Evolutionary conservation across 192 early-diverging fungal genomes (phyloP), one percentile per base, ranked within the genome.

Genomic region (Haplosporangium gracile): DNA sequence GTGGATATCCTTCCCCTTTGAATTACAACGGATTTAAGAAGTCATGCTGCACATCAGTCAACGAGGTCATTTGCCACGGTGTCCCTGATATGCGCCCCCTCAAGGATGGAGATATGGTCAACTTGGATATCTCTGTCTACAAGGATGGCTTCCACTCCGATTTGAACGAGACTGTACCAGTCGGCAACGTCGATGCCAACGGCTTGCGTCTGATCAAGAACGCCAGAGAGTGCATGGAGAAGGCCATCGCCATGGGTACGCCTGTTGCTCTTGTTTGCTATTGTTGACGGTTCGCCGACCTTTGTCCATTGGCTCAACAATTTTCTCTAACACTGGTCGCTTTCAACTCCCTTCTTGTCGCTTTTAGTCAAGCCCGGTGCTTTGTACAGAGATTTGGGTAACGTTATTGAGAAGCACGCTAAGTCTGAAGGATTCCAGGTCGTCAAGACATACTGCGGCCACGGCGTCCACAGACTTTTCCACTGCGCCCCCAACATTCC

Each of bases 21-120:
- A 99, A 99, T 91, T 99, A 99, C 91, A 95, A 96, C 88, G 86
- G 93, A 47, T 99, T 98, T 89, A 98, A 98, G 22, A 99, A 99
- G 89, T 98, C 97, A 51, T 93, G 94, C 86, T 99, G 99, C 91
- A 98, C 95, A 76, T 93, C 90, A 75, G 87, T 90, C 40, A 80
- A 89, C 36, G 73, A 88, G 65, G 97, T 98, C 29, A 97, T 99
- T 78, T 99, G 99, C 88, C 99, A 99, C 81, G 98, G 97, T 69
- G 97, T 99, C 73, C 99, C 99, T 22, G 99, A 99, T 91, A 92
- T 94, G 78, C 97, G 98, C 80, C 92, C 93, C 55, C 90, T 99
- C 18, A 90, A 95, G 85, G 97, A 99, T 79, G 99, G 99, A 47
- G 99, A 99, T 88, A 97, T 99, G 77, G 75, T 97, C 80, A 99